Evolutionary conservation across 169 alveolate genomes (phyloP).

Genomic region (Eimeria sp.): DNA sequence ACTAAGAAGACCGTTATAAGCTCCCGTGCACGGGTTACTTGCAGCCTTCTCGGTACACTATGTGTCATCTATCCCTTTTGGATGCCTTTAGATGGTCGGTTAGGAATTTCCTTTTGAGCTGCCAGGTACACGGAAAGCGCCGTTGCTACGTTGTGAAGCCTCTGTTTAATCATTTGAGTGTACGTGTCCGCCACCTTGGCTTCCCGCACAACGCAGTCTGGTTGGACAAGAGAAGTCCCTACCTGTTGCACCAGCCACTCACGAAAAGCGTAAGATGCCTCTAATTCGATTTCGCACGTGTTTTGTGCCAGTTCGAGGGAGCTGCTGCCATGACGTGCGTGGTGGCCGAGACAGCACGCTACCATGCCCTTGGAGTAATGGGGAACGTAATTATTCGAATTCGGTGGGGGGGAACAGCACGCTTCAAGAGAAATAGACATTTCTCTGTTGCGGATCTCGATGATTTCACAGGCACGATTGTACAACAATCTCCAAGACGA

Average conservation of each 20-base stretch:
- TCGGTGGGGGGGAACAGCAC: neutral
- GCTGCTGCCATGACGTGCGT: neutral
- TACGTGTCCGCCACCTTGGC: neutral
- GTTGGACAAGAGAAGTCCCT: neutral
- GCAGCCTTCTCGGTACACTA: neutral
- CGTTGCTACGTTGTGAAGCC: neutral
- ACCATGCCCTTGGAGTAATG: slow-evolving; percentile 23
- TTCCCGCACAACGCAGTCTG: slow-evolving; percentile 29
- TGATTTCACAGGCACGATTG: slow-evolving; percentile 5
- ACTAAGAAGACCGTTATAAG: slow-evolving; percentile 22
- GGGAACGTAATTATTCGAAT: neutral
- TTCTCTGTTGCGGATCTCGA: slow-evolving; percentile 31
- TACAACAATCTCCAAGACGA: slow-evolving; percentile 5
- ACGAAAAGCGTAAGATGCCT: slow-evolving; percentile 34
- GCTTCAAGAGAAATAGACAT: neutral
- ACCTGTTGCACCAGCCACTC: slow-evolving; percentile 37
- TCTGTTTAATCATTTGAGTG: neutral
- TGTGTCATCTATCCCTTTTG: neutral
- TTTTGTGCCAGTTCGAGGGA: slow-evolving; percentile 24
- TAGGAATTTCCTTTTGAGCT: neutral
- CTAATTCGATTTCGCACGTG: slow-evolving; percentile 33
- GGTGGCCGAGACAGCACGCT: slow-evolving; percentile 35
- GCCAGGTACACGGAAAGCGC: slow-evolving; percentile 14
- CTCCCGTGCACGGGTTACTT: neutral
- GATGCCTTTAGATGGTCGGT: neutral